Conservation (phyloP, 805 yeast genomes). For the Candida ipomoeae region DNA sequence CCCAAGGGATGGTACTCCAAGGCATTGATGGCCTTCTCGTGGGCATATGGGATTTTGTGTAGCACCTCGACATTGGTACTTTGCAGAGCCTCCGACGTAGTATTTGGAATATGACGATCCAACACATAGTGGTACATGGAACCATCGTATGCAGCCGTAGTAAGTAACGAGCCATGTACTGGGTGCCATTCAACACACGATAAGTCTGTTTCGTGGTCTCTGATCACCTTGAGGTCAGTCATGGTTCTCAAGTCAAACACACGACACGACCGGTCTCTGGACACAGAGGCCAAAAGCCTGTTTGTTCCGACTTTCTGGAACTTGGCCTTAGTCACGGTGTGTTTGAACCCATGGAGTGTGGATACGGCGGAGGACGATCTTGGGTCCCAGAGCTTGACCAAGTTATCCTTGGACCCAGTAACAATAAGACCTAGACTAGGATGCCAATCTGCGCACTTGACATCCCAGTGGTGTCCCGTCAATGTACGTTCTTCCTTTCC, state of each 20-base stretch:
- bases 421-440: conserved; percentile 80
- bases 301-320: conserved; percentile 82
- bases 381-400: conserved; percentile 95
- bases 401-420: conserved; percentile 92
- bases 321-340: conserved; percentile 80
- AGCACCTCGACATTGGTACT: conserved; percentile 32
- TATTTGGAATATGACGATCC: conserved; percentile 46
- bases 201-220: conserved; percentile 80
- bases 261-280: conserved; percentile 84
- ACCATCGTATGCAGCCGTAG: conserved; percentile 90
- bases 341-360: conserved; percentile 88
- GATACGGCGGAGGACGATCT: conserved; percentile 68
- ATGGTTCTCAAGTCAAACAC: conserved; percentile 84
- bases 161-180: conserved; percentile 67
- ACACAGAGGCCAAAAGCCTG: conserved; percentile 74
- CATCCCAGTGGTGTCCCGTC: conserved; percentile 98
- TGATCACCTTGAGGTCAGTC: conserved; percentile 68
- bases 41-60: conserved; percentile 84
- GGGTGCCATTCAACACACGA: conserved; percentile 93
- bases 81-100: conserved; percentile 16
- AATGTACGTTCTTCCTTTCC: conserved; percentile 77
- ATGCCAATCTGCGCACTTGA: conserved; percentile 97
- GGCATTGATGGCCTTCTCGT: conserved; percentile 87
- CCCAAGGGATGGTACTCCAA: conserved; percentile 93
- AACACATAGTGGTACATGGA: conserved; percentile 71